Evolutionary conservation across 345 rosid species (phyloP).

Genomic region (Acer saccharum): DNA sequence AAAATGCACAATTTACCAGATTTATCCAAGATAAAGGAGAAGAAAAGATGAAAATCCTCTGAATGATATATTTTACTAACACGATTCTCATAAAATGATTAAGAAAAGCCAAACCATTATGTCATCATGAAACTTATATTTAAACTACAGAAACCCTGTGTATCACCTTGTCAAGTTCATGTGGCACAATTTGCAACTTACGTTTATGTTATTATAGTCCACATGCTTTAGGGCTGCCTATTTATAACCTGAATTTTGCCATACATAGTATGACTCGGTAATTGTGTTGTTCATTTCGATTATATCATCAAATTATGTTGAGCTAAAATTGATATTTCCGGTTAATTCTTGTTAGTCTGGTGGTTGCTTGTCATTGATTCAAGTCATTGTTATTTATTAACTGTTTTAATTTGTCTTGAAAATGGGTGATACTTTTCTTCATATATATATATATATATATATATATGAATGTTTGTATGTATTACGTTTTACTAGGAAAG

Average conservation of each 20-base stretch:
- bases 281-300: too few species aligned
- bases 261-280: too few species aligned
- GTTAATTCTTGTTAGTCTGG: too few species aligned
- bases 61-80: background rate
- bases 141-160: background rate
- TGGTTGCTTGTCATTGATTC: too few species aligned
- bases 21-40: background rate
- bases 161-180: background rate
- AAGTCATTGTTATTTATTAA: background rate
- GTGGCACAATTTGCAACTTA: background rate
- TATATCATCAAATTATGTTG: too few species aligned
- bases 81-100: background rate
- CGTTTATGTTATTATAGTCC: background rate
- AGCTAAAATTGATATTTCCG: too few species aligned
- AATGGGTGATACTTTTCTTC: slow-evolving; percentile 1
- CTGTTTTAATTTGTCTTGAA: background rate
- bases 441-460: too few species aligned
- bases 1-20: background rate
- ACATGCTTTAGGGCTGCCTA: too few species aligned
- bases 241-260: too few species aligned
- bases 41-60: background rate
- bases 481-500: background rate
- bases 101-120: background rate
- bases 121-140: background rate
- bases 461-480: background rate